Evolutionary conservation across 208 protist genomes (phyloP).

Genomic region (Kentomonas sorsogonicus): DNA sequence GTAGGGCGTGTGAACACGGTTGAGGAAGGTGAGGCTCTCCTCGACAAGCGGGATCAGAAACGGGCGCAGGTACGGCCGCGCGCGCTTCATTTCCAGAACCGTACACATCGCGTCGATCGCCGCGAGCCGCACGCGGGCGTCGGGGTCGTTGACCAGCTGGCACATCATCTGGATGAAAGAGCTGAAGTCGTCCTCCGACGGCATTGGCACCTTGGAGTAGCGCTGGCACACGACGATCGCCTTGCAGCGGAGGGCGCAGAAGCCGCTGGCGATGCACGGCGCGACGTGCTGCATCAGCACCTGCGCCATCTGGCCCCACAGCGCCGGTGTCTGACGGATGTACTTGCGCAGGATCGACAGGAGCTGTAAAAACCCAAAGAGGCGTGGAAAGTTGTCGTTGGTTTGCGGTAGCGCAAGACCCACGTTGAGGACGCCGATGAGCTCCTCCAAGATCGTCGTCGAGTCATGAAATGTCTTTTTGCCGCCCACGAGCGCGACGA

Average conservation of each 20-base stretch:
- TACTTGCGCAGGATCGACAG: conserved; percentile 78
- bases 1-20: conserved; percentile 81
- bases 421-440: conserved; percentile 45
- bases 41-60: conserved; percentile 76
- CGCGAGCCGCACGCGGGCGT: conserved; percentile 68
- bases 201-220: conserved; percentile 79
- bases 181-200: conserved; percentile 58
- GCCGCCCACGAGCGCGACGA: conserved; percentile 61
- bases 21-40: conserved; percentile 76
- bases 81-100: conserved; percentile 75
- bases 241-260: conserved; percentile 70
- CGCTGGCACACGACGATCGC: conserved; percentile 76
- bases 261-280: conserved; percentile 52
- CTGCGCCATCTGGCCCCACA: conserved; percentile 79
- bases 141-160: conserved; percentile 51
- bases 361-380: conserved; percentile 82
- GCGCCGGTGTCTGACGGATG: conserved; percentile 50
- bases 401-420: conserved; percentile 53
- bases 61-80: conserved; percentile 48
- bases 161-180: conserved; percentile 75
- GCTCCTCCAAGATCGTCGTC: conserved; percentile 50
- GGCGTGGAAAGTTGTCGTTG: conserved; percentile 38
- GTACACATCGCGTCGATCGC: conserved; percentile 84
- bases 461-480: conserved; percentile 76
- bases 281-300: conserved; percentile 72